Percentiles rank a stretch among this genome's conserved stretches.
phyloP scores from a whole-genome alignment of 2,329 filamentous ascomycete species.

The Rhinocladiella similis region DNA sequence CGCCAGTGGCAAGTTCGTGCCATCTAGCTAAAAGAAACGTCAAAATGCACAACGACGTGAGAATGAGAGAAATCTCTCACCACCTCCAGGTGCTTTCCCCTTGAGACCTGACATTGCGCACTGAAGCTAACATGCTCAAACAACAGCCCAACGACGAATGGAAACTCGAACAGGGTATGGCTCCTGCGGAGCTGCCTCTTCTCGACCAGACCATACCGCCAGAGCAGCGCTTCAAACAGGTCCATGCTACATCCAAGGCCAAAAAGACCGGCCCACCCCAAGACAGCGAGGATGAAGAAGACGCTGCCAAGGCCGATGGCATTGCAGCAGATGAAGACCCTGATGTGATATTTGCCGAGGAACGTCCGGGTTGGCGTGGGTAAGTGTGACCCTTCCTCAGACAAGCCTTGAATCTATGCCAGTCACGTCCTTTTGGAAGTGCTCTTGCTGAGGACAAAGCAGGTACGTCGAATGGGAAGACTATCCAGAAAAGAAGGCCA shows the following conservation, averaged over 20 bases:
- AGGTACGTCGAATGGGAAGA: constrained; percentile 70
- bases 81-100: constrained; percentile 15
- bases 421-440: too few relatives aligned
- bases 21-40: neutral
- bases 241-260: constrained; percentile 23
- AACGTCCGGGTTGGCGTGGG: constrained; percentile 50
- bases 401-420: neutral
- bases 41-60: constrained; percentile 21
- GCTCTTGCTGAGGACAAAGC: neutral
- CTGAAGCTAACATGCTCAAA: constrained; percentile 14
- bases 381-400: constrained; percentile 24
- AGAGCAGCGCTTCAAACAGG: constrained; percentile 36
- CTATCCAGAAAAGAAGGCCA: constrained; percentile 66
- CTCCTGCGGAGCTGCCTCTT: constrained; percentile 48
- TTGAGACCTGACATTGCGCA: neutral
- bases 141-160: constrained; percentile 46
- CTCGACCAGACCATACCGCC: constrained; percentile 47
- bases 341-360: constrained; percentile 43
- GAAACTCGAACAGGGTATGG: constrained; percentile 55
- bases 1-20: neutral
- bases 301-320: constrained; percentile 17
- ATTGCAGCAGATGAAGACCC: constrained; percentile 44
- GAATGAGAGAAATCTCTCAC: constrained; percentile 14
- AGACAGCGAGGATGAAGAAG: constrained; percentile 10
- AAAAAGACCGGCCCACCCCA: neutral